A percentile compares a stretch with the other conserved stretches of the same genome.
phyloP scores from a whole-genome alignment of 2,329 filamentous ascomycete species.

The Colletotrichum aenigma region DNA sequence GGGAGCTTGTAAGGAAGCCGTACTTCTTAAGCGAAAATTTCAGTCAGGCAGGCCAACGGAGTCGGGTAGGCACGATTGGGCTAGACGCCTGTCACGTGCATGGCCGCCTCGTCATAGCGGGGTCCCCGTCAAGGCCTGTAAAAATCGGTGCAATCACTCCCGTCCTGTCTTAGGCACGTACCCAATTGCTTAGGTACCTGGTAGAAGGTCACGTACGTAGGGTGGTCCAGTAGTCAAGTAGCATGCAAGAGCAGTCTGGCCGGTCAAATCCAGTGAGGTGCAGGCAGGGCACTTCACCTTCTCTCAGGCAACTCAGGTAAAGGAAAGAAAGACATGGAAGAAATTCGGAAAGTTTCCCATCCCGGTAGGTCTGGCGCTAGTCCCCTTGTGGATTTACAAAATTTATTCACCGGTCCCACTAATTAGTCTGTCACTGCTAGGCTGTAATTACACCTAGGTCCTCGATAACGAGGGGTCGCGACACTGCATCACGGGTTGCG shows the following conservation, averaged over 20 bases:
- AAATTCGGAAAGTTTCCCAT: not conserved
- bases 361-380: not conserved
- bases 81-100: slow-evolving; percentile 16
- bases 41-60: slow-evolving; percentile 32
- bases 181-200: not conserved
- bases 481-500: not conserved
- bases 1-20: slow-evolving; percentile 41
- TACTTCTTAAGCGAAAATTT: slow-evolving; percentile 45
- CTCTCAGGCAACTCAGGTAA: not conserved
- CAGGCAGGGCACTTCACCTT: not conserved
- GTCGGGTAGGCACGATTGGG: slow-evolving; percentile 20
- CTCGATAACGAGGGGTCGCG: not conserved
- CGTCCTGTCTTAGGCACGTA: not conserved
- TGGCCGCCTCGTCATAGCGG: slow-evolving; percentile 18
- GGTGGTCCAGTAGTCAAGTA: not conserved
- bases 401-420: not conserved
- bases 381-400: not conserved
- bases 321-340: not conserved
- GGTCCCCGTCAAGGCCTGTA: not conserved
- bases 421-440: not conserved
- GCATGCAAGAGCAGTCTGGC: not conserved
- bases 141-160: not conserved
- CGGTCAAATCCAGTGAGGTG: not conserved
- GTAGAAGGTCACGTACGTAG: not conserved
- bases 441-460: not conserved